phyloP scores from a whole-genome alignment of 768 basidiomycete species.

The Rhizopogon rudus region DNA sequence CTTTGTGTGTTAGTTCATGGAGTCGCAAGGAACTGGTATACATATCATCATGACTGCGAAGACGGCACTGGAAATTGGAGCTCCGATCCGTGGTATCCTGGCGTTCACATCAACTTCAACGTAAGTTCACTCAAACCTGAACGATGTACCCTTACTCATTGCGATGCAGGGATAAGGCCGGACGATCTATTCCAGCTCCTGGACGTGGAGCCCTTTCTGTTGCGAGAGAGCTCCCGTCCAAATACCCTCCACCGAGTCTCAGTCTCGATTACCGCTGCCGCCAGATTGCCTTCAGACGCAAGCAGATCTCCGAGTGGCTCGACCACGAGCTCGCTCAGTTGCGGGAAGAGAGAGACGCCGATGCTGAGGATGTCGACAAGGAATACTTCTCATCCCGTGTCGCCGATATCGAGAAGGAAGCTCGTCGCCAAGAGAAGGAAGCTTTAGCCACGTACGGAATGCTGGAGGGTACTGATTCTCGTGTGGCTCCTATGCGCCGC shows the following conservation, averaged over 20 bases:
- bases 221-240: conserved; percentile 79
- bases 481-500: conserved; percentile 86
- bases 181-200: conserved; percentile 95
- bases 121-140: conserved; percentile 40
- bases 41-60: conserved; percentile 97
- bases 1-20: conserved; percentile 72
- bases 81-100: conserved; percentile 88
- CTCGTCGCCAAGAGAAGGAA: conserved; percentile 87
- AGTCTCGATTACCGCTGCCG: conserved; percentile 86
- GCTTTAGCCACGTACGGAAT: conserved; percentile 93
- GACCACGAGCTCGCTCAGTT: conserved; percentile 83
- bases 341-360: conserved; percentile 64
- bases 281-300: conserved; percentile 92
- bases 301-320: conserved; percentile 94
- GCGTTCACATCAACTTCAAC: conserved; percentile 96
- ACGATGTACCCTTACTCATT: conserved; percentile 3
- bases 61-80: conserved; percentile 92
- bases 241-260: conserved; percentile 75
- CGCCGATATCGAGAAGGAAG: conserved; percentile 86
- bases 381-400: conserved; percentile 75
- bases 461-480: conserved; percentile 83
- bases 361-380: conserved; percentile 48
- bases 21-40: conserved; percentile 93
- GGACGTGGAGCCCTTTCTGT: conserved; percentile 89
- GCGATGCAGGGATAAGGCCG: conserved; percentile 84